phyloP scores from a whole-genome alignment of 768 basidiomycete species.

The Collybia mongolica region DNA sequence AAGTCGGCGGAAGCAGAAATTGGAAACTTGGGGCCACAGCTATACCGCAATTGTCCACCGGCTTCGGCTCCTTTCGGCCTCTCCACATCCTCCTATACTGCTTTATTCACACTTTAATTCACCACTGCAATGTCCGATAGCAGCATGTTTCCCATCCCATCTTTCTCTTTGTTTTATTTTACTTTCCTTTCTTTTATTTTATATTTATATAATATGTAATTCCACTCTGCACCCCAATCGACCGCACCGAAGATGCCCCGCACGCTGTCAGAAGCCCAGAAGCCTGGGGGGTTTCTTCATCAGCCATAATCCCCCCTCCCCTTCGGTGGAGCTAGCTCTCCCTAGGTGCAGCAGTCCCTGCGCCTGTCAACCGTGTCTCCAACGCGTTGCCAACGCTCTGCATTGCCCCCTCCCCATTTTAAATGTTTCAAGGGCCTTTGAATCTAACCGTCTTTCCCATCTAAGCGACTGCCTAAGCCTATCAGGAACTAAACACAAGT shows the following conservation, averaged over 20 bases:
- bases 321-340: background rate
- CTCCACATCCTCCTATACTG: slow-evolving; percentile 8
- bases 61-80: slow-evolving; percentile 10
- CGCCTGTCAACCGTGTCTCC: too few species aligned
- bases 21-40: slow-evolving; percentile 12
- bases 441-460: background rate
- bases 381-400: too few species aligned
- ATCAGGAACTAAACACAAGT: slow-evolving; percentile 9
- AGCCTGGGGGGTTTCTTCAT: too few species aligned
- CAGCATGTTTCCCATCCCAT: too few species aligned
- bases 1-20: slow-evolving; percentile 24
- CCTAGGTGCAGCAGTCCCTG: too few species aligned
- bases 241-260: slow-evolving; percentile 17
- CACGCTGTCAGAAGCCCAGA: background rate
- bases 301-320: too few species aligned
- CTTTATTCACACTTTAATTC: slow-evolving; percentile 5
- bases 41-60: slow-evolving; percentile 13
- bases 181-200: background rate
- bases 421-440: background rate
- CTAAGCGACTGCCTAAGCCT: slow-evolving; percentile 1
- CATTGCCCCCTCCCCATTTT: background rate
- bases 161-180: too few species aligned
- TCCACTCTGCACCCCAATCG: background rate
- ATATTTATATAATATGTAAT: too few species aligned
- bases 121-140: too few species aligned